Evolutionary conservation across 345 rosid genomes (phyloP).

Genomic region (Euphorbia pulcherrima): DNA sequence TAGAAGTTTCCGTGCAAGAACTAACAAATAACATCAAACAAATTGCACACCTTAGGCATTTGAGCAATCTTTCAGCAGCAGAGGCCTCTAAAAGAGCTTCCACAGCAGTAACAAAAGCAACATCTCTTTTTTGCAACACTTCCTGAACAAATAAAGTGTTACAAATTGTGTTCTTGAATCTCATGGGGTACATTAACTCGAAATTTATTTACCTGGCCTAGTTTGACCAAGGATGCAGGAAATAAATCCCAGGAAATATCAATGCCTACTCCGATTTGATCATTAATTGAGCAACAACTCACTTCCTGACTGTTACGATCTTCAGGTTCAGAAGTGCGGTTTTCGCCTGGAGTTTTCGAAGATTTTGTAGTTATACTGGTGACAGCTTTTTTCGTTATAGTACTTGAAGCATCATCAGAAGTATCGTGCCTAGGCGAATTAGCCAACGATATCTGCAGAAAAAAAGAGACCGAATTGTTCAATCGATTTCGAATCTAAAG

Average conservation of each 20-base stretch:
- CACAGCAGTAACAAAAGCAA: conserved; percentile 46
- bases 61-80: conserved; percentile 59
- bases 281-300: conserved; percentile 2
- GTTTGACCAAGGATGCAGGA: conserved; percentile 47
- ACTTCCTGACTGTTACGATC: conserved; percentile 26
- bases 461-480: not conserved
- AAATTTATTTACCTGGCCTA: conserved; percentile 47
- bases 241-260: conserved; percentile 50
- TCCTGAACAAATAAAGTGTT: conserved; percentile 35
- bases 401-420: conserved; percentile 31
- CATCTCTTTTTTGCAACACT: conserved; percentile 49
- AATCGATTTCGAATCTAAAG: not conserved
- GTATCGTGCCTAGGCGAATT: conserved; percentile 22
- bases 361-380: conserved; percentile 26
- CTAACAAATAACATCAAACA: not conserved
- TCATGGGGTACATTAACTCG: not conserved
- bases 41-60: conserved; percentile 49
- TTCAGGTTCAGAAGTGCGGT: conserved; percentile 22
- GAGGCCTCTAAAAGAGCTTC: conserved; percentile 68
- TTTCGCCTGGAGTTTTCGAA: conserved; percentile 23
- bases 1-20: too few relatives aligned
- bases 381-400: conserved; percentile 31
- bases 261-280: conserved; percentile 30
- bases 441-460: conserved; percentile 34
- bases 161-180: too few relatives aligned